Evolutionary conservation across 768 basidiomycete species (phyloP).

Genomic region (Phylloporus rhodoxanthus): DNA sequence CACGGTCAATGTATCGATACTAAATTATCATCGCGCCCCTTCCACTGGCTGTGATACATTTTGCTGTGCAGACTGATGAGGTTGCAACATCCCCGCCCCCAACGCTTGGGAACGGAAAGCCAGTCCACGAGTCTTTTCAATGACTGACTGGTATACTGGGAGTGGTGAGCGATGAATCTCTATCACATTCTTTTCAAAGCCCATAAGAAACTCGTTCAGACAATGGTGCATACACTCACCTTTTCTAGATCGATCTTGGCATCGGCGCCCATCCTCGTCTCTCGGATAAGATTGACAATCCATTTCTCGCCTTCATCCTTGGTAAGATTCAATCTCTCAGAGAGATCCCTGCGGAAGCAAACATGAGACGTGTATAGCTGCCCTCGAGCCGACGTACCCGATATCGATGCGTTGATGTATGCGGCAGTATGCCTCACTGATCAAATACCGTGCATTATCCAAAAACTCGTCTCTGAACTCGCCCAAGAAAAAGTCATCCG

Average conservation of each 20-base stretch:
- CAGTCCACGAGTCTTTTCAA: constrained; percentile 91
- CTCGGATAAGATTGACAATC: constrained; percentile 98
- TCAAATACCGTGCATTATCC: constrained; percentile 92
- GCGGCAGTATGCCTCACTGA: constrained; percentile 96
- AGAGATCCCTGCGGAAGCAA: constrained; percentile 62
- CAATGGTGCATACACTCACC: constrained; percentile 34
- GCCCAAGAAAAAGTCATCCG: constrained; percentile 89
- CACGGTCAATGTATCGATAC: background rate
- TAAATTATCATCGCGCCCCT: constrained; percentile 20
- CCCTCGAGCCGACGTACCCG: constrained; percentile 41
- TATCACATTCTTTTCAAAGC: constrained; percentile 78
- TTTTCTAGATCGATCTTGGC: constrained; percentile 98
- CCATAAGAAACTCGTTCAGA: constrained; percentile 1
- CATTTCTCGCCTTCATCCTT: constrained; percentile 96
- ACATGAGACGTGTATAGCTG: background rate
- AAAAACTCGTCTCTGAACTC: constrained; percentile 91
- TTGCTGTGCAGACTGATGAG: constrained; percentile 27
- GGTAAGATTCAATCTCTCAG: constrained; percentile 88
- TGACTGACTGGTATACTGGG: constrained; percentile 89
- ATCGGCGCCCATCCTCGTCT: constrained; percentile 93
- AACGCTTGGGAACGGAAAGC: constrained; percentile 87
- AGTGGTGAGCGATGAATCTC: constrained; percentile 87
- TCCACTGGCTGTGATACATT: constrained; percentile 28
- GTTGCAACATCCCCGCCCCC: constrained; percentile 64
- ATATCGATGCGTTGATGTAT: constrained; percentile 94